Conservation (phyloP, 2,329 filamentous ascomycete species). For the Chaetomiaceae sp. region DNA sequence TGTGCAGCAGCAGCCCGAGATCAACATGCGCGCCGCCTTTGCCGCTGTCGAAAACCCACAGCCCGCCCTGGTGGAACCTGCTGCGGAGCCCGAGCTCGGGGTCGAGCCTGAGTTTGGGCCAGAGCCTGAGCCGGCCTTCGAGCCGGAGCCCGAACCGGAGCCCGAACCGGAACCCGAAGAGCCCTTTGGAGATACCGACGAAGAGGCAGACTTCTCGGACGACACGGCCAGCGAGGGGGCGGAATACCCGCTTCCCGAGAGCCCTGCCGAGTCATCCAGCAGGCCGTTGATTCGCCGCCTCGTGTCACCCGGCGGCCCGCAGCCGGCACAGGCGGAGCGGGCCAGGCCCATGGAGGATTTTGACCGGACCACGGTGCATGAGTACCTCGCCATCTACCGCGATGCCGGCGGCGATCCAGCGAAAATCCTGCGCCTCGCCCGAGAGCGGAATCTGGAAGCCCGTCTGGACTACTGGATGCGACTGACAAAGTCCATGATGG, state of each 20-base stretch:
- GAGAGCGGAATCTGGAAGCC: constrained; percentile 54
- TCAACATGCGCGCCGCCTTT: constrained; percentile 71
- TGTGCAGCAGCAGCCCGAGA: constrained; percentile 91
- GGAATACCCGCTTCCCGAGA: neutral
- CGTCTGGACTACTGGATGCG: constrained; percentile 56
- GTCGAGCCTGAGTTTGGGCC: neutral
- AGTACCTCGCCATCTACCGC: constrained; percentile 52
- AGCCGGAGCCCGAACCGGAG: too few relatives aligned
- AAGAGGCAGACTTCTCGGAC: neutral
- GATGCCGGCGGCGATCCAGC: constrained; percentile 56
- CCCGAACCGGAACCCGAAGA: neutral
- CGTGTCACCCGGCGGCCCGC: neutral
- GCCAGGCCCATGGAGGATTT: neutral
- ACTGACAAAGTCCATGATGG: constrained; percentile 40
- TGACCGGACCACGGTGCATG: constrained; percentile 33
- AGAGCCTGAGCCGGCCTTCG: too few relatives aligned
- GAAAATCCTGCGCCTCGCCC: constrained; percentile 56
- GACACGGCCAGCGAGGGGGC: neutral
- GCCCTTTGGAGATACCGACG: neutral
- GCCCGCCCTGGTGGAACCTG: neutral
- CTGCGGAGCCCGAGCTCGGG: neutral
- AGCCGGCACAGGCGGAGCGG: too few relatives aligned
- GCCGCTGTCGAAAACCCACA: constrained; percentile 33
- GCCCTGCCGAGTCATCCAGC: neutral
- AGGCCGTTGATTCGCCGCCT: neutral